A percentile compares a stretch with the other conserved stretches of the same genome.
Evolutionary conservation across 495 filamentous ascomycete species (phyloP).

Genomic region (Penicillium waksmanii): DNA sequence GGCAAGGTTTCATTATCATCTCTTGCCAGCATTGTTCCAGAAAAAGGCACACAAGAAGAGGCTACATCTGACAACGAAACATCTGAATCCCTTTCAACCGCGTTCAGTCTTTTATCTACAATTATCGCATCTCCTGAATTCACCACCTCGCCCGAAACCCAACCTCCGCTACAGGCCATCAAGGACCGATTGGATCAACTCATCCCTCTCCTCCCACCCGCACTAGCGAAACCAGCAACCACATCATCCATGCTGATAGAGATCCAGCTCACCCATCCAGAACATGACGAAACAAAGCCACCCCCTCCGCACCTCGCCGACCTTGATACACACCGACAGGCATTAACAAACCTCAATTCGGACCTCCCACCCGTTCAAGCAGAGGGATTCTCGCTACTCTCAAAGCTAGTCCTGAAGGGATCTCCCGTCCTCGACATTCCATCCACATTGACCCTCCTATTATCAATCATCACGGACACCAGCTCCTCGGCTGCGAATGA

Average conservation of each 20-base stretch:
- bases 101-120: slow-evolving; percentile 69
- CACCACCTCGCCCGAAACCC: slow-evolving; percentile 49
- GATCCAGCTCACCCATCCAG: slow-evolving; percentile 60
- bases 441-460: slow-evolving; percentile 65
- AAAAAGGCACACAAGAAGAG: slow-evolving; percentile 19
- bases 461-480: slow-evolving; percentile 64
- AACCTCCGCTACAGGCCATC: slow-evolving; percentile 50
- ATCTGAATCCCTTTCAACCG: slow-evolving; percentile 54
- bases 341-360: slow-evolving; percentile 74
- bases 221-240: slow-evolving; percentile 43
- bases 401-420: slow-evolving; percentile 60
- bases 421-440: slow-evolving; percentile 73
- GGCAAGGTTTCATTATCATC: slow-evolving; percentile 42
- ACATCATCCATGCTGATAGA: slow-evolving; percentile 61
- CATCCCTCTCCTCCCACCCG: slow-evolving; percentile 38
- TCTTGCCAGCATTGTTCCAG: slow-evolving; percentile 39
- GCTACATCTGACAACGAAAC: slow-evolving; percentile 47
- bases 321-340: slow-evolving; percentile 70
- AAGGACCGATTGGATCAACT: slow-evolving; percentile 54
- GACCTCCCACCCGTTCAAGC: slow-evolving; percentile 75
- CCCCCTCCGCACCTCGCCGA: slow-evolving; percentile 57
- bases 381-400: slow-evolving; percentile 75
- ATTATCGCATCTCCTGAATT: slow-evolving; percentile 67
- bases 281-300: slow-evolving; percentile 46
- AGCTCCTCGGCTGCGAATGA: slow-evolving; percentile 52